Evolutionary conservation across 2,329 filamentous ascomycete species (phyloP).

Genomic region (Colletotrichum lupini): DNA sequence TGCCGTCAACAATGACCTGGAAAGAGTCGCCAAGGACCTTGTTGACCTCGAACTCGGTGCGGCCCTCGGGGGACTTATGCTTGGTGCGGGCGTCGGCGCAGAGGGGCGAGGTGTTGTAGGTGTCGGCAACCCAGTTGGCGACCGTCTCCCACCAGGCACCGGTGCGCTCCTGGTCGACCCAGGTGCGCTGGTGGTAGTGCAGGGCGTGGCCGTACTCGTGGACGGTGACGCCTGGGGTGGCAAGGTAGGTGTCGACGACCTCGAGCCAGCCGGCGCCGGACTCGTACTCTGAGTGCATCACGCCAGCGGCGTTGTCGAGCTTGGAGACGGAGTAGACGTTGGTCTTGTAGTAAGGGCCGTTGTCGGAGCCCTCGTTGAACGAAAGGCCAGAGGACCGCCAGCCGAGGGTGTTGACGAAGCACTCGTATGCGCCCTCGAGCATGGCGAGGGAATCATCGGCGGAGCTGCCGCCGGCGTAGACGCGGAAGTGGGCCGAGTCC

Average conservation of each 20-base stretch:
- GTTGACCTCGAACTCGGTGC: conserved; percentile 53
- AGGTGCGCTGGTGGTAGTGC: conserved; percentile 55
- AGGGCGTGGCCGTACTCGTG: conserved; percentile 63
- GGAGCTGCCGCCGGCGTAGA: conserved; percentile 43
- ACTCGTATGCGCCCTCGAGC: conserved; percentile 58
- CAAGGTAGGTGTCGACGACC: conserved; percentile 52
- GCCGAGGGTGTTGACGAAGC: conserved; percentile 50
- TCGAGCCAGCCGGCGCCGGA: conserved; percentile 56
- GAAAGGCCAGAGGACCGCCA: conserved; percentile 53
- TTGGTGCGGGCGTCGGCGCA: conserved; percentile 52
- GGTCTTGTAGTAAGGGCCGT: conserved; percentile 56
- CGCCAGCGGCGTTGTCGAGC: conserved; percentile 52
- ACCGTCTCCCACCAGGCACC: conserved; percentile 64
- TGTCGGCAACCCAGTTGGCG: conserved; percentile 62
- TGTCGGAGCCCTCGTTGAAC: conserved; percentile 45
- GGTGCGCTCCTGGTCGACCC: conserved; percentile 57
- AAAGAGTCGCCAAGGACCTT: conserved; percentile 60
- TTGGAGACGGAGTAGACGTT: conserved; percentile 56
- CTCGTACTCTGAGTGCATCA: conserved; percentile 52
- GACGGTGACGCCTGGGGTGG: conserved; percentile 52
- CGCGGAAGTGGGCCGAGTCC: conserved; percentile 53
- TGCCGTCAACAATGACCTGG: conserved; percentile 60
- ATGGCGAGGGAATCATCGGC: conserved; percentile 47
- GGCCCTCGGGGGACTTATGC: conserved; percentile 46
- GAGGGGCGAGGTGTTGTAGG: conserved; percentile 56